A percentile compares a stretch with the other conserved stretches of the same genome.
phyloP scores from a whole-genome alignment of 305 asterid genomes.

The Caryopteris hybrid region DNA sequence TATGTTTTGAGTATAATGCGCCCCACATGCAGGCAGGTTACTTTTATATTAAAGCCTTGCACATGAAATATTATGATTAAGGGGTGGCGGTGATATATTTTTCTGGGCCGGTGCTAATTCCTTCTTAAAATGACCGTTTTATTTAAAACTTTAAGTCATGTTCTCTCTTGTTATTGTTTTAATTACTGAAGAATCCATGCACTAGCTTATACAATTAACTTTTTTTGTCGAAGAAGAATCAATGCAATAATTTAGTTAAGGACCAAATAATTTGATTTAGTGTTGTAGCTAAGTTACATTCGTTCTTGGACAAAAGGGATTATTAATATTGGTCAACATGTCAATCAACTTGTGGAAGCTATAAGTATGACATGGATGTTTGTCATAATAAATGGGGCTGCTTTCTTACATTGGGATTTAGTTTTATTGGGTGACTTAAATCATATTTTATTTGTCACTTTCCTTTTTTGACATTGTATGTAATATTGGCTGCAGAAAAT shows the following conservation, averaged over 20 bases:
- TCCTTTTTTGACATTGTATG: not conserved
- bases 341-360: not conserved
- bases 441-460: not conserved
- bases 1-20: too few relatives aligned
- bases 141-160: not conserved
- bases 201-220: not conserved
- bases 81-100: too few relatives aligned
- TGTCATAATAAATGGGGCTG: not conserved
- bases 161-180: not conserved
- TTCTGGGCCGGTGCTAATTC: too few relatives aligned
- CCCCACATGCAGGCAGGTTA: too few relatives aligned
- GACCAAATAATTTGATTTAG: not conserved
- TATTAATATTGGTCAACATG: not conserved
- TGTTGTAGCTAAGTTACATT: not conserved
- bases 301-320: not conserved
- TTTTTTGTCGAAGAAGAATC: not conserved
- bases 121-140: too few relatives aligned
- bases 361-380: not conserved
- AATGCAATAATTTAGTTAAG: not conserved
- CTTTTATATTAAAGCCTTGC: too few relatives aligned
- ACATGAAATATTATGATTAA: too few relatives aligned
- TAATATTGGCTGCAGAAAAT: constrained; percentile 54
- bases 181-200: not conserved
- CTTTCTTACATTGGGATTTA: not conserved
- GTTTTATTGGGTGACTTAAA: not conserved